Evolutionary conservation across 192 early-diverging fungal genomes (phyloP), one percentile per base, ranked within the genome.

Genomic region (Mycoemilia scoparia): DNA sequence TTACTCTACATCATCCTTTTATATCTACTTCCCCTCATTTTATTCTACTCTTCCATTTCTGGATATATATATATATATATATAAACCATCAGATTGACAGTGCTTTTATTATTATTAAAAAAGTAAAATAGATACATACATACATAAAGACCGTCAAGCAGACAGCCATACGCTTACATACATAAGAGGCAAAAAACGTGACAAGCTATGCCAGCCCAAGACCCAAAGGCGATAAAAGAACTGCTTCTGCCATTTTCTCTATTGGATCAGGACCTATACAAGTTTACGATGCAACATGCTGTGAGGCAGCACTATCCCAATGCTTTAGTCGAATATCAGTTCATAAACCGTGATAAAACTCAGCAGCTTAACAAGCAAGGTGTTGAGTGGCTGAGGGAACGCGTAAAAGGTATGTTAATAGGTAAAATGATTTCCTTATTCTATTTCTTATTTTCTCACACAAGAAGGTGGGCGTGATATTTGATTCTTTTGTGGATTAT

Each of bases 251-350:
- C 62, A 5, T 27, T 27, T 12, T 82, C 75, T 7, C 70, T 87
- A 27, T 71, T 87, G 9, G 83, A 83, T 39, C 78, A 79, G 59
- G 81, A 84, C 41, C 57, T 79, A 37, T 82, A 84, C 73, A 84
- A 84, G 45, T 76, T 84, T 22, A 71, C 74, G 21, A 84, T 84
- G 80, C 79, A 82, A 43, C 69, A 84, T 36, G 75, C 72, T 0
- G 71, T 82, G 7, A 44, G 75, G 10, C 65, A 77, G 39, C 73
- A 79, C 26, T 84, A 77, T 34, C 71, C 66, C 8, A 46, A 69
- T 6, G 63, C 55, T 2, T 35, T 41, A 3, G 74, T 73, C 17
- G 53, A 57, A 25, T 84, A 84, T 32, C 42, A 54, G 15, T 77
- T 79, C 60, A 73, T 69, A 5, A 84, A 77, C 41, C 57, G 79